Evolutionary conservation across 331 rosid species (phyloP).

Genomic region (Pyracantha coccinea): DNA sequence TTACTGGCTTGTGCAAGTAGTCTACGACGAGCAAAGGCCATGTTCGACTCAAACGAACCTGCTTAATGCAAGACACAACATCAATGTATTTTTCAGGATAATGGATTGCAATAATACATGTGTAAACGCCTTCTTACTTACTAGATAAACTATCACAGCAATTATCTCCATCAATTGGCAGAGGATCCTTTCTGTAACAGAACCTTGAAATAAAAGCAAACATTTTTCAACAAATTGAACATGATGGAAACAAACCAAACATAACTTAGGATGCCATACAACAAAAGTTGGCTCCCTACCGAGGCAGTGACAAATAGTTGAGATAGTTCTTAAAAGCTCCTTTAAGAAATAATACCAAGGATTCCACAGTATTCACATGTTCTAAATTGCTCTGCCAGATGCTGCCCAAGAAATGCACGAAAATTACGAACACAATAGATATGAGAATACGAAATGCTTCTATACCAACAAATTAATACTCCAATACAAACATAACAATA

Average conservation of each 20-base stretch:
- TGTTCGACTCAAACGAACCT: constrained; percentile 36
- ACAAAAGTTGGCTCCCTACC: constrained; percentile 33
- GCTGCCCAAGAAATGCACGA: constrained; percentile 43
- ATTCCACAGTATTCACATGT: constrained; percentile 22
- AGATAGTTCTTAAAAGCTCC: constrained; percentile 33
- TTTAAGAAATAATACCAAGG: constrained; percentile 32
- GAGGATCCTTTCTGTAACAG: constrained; percentile 26
- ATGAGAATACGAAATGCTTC: not conserved
- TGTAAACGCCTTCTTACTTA: constrained; percentile 28
- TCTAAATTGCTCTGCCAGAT: constrained; percentile 47
- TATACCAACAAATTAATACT: not conserved
- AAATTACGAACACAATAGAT: not conserved
- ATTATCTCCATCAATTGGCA: constrained; percentile 18
- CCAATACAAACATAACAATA: not conserved
- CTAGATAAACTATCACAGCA: constrained; percentile 30
- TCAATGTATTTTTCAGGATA: not conserved
- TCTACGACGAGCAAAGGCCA: constrained; percentile 43
- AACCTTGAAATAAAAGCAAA: constrained; percentile 36
- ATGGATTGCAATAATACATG: not conserved
- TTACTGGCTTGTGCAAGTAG: constrained; percentile 62
- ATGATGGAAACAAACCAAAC: constrained; percentile 6
- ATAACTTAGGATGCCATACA: not conserved
- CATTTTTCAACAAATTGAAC: constrained; percentile 15
- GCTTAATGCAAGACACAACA: constrained; percentile 16
- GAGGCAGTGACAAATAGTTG: constrained; percentile 26